Evolutionary conservation across 2,329 filamentous ascomycete genomes (phyloP).

Genomic region (Hypoxylon sp.): DNA sequence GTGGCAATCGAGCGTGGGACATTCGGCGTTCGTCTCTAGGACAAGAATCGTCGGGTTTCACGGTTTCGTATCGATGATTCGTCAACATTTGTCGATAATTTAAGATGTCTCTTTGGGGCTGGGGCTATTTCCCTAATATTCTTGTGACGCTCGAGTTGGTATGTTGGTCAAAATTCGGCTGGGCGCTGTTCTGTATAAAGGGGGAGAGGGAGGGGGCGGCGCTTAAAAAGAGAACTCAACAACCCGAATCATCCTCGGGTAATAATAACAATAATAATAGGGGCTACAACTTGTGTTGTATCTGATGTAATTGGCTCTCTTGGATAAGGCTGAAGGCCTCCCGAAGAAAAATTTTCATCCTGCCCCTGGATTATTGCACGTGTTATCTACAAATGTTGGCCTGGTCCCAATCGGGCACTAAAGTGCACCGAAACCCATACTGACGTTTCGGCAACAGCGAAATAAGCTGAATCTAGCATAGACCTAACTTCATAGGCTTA

Average conservation of each 20-base stretch:
- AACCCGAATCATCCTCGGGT: not conserved
- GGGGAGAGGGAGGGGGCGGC: not conserved
- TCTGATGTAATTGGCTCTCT: not conserved
- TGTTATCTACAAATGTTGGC: constrained; percentile 8
- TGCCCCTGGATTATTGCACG: too few species aligned
- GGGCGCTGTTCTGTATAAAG: not conserved
- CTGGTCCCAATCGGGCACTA: constrained; percentile 14
- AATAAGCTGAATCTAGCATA: not conserved
- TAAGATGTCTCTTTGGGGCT: too few species aligned
- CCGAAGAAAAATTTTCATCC: constrained; percentile 15
- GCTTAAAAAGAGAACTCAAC: constrained; percentile 10
- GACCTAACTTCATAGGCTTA: constrained; percentile 1
- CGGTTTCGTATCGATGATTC: too few species aligned
- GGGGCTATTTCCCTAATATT: too few species aligned
- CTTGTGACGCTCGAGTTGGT: too few species aligned
- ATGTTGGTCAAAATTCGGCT: not conserved
- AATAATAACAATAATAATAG: constrained; percentile 8
- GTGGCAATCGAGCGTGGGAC: too few species aligned
- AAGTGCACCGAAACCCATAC: not conserved
- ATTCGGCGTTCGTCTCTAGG: too few species aligned
- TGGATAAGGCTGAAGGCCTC: constrained; percentile 15
- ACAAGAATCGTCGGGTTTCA: too few species aligned
- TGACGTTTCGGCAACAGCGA: not conserved
- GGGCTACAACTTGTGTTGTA: constrained; percentile 18
- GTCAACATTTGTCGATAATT: too few species aligned